phyloP scores from a whole-genome alignment of 1,284 basidiomycete genomes.

The Volvariella volvacea region DNA sequence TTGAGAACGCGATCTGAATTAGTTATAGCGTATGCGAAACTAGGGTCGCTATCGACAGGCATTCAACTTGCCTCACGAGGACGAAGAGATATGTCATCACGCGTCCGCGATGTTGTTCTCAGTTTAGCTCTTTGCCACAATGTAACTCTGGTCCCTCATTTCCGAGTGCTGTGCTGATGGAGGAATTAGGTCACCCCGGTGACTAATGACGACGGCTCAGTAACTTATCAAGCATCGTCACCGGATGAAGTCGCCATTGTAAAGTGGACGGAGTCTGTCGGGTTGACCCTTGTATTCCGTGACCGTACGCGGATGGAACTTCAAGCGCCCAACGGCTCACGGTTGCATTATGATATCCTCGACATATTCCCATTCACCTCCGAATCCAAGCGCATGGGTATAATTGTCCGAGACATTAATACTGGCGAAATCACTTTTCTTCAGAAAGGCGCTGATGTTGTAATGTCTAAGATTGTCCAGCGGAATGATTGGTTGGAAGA shows the following conservation, averaged over 20 bases:
- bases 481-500: slow-evolving; percentile 99
- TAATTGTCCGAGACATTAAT: slow-evolving; percentile 78
- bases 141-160: slow-evolving; percentile 32
- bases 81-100: slow-evolving; percentile 89
- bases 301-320: slow-evolving; percentile 86
- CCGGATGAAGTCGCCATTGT: slow-evolving; percentile 99
- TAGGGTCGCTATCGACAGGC: slow-evolving; percentile 59
- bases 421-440: slow-evolving; percentile 83
- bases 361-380: slow-evolving; percentile 98
- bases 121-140: slow-evolving; percentile 97
- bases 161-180: neutral
- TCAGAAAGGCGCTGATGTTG: slow-evolving; percentile 97
- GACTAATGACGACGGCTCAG: slow-evolving; percentile 84
- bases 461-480: slow-evolving; percentile 93
- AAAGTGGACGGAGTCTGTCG: slow-evolving; percentile 95
- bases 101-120: slow-evolving; percentile 91
- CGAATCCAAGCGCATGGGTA: slow-evolving; percentile 99
- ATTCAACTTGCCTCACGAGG: slow-evolving; percentile 77
- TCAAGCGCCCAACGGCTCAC: slow-evolving; percentile 57
- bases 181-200: slow-evolving; percentile 86
- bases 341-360: slow-evolving; percentile 78
- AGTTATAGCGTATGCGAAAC: slow-evolving; percentile 31
- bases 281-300: slow-evolving; percentile 80
- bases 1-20: neutral
- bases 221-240: slow-evolving; percentile 97